Evolutionary conservation across 176 grass and related monocot species (phyloP), one percentile per base, ranked within the genome.

Genomic region (Carex scoparia): DNA sequence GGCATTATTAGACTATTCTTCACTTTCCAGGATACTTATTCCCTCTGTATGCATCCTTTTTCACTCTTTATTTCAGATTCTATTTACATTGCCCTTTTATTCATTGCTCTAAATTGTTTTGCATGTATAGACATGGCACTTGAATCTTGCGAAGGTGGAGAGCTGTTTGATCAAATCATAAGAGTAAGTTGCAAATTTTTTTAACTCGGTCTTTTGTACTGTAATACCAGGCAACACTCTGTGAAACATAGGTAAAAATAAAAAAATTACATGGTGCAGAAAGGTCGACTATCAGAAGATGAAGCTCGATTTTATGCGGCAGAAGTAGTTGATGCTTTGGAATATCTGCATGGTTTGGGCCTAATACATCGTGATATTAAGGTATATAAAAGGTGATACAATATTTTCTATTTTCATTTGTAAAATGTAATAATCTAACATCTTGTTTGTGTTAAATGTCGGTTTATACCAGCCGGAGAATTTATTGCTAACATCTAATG

Each of bases 21-120:
- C 88, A 99, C 97, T 16, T 96, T 99, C 84, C 97, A 99, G 90
- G 97, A 96, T 88, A 80, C 91, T 19, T 94, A 96, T 89, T 99
- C 97, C 32, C 91, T 99, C 65, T 99, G 97, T 96, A 49, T 88
- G 93, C 84, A 42, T 19, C 31, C 78, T 65, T 42, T 69, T 19
- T 80, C 70, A 28, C 38, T 63, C 56, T 53, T n/a, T 42, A 76
- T 84, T 42, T 84, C 5, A 42, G 64, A 30, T 37, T 82, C 27
- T 44, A n/a, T 84, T 18, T 48, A 73, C 32, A 79, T 69, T 51
- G 16, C 12, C 75, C 4, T 75, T 27, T 15, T 54, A 46, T 69
- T 80, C 15, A 64, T 82, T 44, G 51, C 68, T 82, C 58, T 86
- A 9, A 82, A 66, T 78, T 79, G 32, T 73, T 42, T 35, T 90